These are phyloP conservation scores for Quercus alba DNA, from an alignment of 306 rosid species.

Conservation along the genomic window DNA sequence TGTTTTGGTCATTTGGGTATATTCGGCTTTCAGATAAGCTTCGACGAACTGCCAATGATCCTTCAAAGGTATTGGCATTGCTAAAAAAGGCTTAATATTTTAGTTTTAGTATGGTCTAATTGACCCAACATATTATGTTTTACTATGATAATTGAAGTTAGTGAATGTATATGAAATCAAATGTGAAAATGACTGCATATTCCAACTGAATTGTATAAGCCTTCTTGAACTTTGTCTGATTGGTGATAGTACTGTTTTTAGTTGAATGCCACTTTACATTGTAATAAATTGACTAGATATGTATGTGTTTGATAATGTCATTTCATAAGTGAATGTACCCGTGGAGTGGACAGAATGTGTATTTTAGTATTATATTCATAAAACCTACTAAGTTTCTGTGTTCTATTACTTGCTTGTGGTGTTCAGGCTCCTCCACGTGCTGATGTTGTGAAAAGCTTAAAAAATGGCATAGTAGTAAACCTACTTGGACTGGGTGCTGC, in stretches of 20 bases:
- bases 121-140: neutral
- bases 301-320: neutral
- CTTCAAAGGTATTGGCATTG: conserved; percentile 67
- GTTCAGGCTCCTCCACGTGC: conserved; percentile 97
- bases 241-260: neutral
- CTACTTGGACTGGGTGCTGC: conserved; percentile 95
- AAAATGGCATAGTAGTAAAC: conserved; percentile 76
- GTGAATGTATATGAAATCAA: neutral
- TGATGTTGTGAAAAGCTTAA: conserved; percentile 84
- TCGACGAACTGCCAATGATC: conserved; percentile 65
- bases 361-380: neutral
- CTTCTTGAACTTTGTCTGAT: neutral
- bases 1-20: conserved; percentile 97
- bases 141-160: neutral
- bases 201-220: neutral
- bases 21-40: conserved; percentile 92
- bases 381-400: neutral
- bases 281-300: neutral
- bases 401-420: neutral
- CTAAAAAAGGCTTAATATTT: neutral
- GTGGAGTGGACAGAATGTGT: neutral
- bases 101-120: neutral
- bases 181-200: neutral
- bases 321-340: neutral
- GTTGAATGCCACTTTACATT: neutral